phyloP scores from a whole-genome alignment of 2,329 filamentous ascomycete species.

The Penicillium sumatraense region DNA sequence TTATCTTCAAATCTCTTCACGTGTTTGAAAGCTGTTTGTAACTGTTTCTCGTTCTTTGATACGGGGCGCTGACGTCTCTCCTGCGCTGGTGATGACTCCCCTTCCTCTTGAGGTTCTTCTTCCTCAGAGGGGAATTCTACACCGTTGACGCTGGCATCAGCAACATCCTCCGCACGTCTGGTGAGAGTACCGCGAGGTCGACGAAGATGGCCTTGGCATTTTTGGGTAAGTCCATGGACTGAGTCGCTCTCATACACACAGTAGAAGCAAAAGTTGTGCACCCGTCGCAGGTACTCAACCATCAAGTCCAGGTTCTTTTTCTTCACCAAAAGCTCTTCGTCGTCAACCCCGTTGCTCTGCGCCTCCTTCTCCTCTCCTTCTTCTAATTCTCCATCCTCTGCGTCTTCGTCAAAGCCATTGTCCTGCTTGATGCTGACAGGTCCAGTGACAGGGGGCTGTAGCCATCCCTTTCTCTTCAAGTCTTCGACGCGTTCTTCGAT shows the following conservation, averaged over 20 bases:
- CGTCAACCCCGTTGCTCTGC: conserved; percentile 74
- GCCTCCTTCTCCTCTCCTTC: conserved; percentile 77
- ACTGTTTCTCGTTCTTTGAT: conserved; percentile 81
- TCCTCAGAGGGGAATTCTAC: conserved; percentile 85
- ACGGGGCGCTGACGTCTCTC: conserved; percentile 75
- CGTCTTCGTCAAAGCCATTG: conserved; percentile 51
- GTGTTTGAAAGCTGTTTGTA: conserved; percentile 97
- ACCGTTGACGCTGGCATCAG: conserved; percentile 79
- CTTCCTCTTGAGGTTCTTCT: conserved; percentile 66
- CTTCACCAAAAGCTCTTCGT: conserved; percentile 85
- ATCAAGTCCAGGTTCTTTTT: conserved; percentile 97
- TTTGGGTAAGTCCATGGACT: conserved; percentile 90
- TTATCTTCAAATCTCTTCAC: conserved; percentile 99
- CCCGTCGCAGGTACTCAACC: conserved; percentile 93
- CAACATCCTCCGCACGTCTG: conserved; percentile 80
- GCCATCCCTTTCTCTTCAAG: conserved; percentile 72
- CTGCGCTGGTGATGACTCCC: conserved; percentile 66
- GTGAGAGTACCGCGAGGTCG: conserved; percentile 86
- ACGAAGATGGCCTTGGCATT: conserved; percentile 96
- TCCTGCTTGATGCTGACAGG: conserved; percentile 51
- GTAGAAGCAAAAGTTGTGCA: conserved; percentile 99
- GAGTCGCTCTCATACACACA: conserved; percentile 99
- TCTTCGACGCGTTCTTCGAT: conserved; percentile 88
- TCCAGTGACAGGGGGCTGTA: conserved; percentile 65
- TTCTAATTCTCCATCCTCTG: conserved; percentile 67